Percentiles rank a stretch among this genome's conserved stretches.
Evolutionary conservation across 106 monocot genomes (phyloP).

Genomic region (Platanthera zijinensis): DNA sequence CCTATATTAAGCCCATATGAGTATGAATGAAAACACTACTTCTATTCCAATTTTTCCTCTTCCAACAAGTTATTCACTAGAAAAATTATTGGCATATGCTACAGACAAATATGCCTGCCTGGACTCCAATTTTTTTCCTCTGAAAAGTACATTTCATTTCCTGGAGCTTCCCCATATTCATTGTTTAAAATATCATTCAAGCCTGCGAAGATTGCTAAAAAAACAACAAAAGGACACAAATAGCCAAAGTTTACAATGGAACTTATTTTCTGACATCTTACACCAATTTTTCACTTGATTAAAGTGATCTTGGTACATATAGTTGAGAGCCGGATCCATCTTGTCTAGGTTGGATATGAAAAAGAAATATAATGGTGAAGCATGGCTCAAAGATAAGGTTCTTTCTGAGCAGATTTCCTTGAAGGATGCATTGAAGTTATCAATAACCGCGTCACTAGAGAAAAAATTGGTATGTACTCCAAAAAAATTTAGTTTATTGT

Average conservation of each 20-base stretch:
- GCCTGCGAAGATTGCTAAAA: background rate
- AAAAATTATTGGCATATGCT: no score
- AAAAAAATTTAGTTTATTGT: conserved; percentile 7
- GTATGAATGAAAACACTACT: no score
- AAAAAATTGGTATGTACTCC: conserved; percentile 45
- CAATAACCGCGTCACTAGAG: conserved; percentile 48
- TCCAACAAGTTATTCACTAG: no score
- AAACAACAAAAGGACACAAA: background rate
- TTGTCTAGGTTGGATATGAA: conserved; percentile 67
- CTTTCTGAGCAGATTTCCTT: conserved; percentile 43
- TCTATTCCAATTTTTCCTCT: no score
- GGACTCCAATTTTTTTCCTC: no score
- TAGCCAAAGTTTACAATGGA: background rate
- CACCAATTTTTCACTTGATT: background rate
- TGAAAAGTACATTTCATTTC: background rate
- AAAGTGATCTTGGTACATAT: background rate
- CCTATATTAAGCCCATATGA: no score
- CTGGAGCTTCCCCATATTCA: background rate
- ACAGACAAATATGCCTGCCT: no score
- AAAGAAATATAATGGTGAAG: conserved; percentile 46
- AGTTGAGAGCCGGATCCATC: background rate
- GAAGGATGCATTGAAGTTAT: conserved; percentile 73
- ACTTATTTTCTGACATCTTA: background rate
- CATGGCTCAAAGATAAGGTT: conserved; percentile 48
- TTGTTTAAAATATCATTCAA: conserved; percentile 4